These are phyloP conservation scores for Diaporthe destruens DNA, from an alignment of 2,329 filamentous ascomycete genomes.

Conservation along the genomic window DNA sequence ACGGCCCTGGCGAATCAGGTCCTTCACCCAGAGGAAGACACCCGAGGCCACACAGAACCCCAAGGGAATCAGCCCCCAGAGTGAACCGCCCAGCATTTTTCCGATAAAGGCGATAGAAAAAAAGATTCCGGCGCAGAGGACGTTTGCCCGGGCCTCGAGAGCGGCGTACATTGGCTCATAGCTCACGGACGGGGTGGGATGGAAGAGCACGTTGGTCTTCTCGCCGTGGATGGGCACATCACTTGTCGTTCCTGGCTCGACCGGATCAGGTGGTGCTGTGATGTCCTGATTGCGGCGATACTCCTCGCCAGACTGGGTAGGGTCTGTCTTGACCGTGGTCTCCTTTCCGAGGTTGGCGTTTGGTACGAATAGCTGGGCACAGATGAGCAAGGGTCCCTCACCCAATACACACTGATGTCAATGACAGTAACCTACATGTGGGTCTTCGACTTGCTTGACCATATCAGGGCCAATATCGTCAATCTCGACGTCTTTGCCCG, in stretches of 20 bases:
- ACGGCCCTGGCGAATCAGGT: conserved; percentile 83
- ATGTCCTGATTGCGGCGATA: conserved; percentile 90
- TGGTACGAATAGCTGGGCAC: conserved; percentile 78
- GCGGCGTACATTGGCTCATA: conserved; percentile 88
- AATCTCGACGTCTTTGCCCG: conserved; percentile 86
- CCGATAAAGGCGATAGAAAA: conserved; percentile 81
- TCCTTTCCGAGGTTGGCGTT: conserved; percentile 88
- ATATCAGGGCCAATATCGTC: conserved; percentile 74
- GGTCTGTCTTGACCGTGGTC: conserved; percentile 78
- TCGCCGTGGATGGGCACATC: conserved; percentile 97
- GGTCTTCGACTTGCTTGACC: conserved; percentile 78
- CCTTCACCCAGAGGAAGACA: conserved; percentile 91
- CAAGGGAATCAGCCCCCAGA: conserved; percentile 82
- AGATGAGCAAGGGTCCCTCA: conserved; percentile 31
- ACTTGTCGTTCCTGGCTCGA: conserved; percentile 84
- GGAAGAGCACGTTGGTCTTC: conserved; percentile 96
- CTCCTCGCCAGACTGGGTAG: conserved; percentile 79
- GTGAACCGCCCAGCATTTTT: conserved; percentile 80
- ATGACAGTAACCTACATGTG: conserved; percentile 64
- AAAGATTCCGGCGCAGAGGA: conserved; percentile 78
- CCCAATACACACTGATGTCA: not conserved
- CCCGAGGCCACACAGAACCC: conserved; percentile 79
- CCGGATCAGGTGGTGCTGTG: conserved; percentile 89
- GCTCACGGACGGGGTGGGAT: conserved; percentile 90
- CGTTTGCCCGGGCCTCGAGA: conserved; percentile 80